Base-by-base conservation (phyloP, 306 rosid species). In the Cucurbita moschata region DNA sequence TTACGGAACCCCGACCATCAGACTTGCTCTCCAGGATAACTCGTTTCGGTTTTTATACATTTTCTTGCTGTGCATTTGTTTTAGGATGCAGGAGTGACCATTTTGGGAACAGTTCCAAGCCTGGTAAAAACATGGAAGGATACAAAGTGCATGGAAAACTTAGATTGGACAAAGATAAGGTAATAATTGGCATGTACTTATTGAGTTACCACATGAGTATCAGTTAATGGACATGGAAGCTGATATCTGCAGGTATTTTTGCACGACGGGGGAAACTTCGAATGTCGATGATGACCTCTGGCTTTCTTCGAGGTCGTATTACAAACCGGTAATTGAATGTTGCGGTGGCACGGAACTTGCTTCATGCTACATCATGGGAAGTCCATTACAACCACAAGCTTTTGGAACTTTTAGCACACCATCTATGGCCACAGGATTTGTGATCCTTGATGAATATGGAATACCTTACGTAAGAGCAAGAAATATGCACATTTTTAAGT, bases 51-150 rank as follows among this genome's bases (percentile, higher is more conserved):
- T 57, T 40, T 56, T 8, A 56, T 44, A n/a, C 62, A 40, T 44
- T 64, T 74, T 68, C 46, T 60, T 60, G 50, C 53, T 1, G 43
- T 65, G 10, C 26, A 67, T 70, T 69, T 83, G 59, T 81, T 75
- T 70, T 83, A 92, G 98, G 98, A 92, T 83, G 91, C 96, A 59
- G 88, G 91, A 61, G 96, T 90, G 75, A 90, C 91, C 56, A 56
- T 87, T 74, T 84, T 92, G 88, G 98, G 98, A 64, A 92, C 98
- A 8, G 90, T 92, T 83, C 99, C 99, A 1, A 92, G 98, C 87
- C 76, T 90, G 49, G 98, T 92, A 30, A 92, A 92, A 85, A 30
- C 88, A 51, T 92, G 96, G 98, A 92, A 83, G 88, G 88, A 77
- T 81, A 79, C 97, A 56, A 51, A 64, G 53, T 92, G 96, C 70